A percentile compares a stretch with the other conserved stretches of the same genome.
phyloP scores from a whole-genome alignment of 2,329 filamentous ascomycete species.

The Dactylellina drechsleri region DNA sequence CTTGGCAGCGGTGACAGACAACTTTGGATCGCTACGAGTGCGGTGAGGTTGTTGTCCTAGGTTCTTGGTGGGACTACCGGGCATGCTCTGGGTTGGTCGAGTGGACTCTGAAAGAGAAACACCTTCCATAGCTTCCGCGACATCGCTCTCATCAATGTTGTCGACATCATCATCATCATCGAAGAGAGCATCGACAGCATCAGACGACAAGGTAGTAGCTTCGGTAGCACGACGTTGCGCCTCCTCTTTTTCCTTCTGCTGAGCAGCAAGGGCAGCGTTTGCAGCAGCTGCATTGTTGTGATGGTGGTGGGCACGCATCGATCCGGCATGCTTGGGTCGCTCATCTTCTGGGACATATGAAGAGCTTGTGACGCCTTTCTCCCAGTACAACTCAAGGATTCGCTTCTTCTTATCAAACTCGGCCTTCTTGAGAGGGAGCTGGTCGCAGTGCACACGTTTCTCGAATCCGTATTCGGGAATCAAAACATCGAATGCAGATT shows the following conservation, averaged over 20 bases:
- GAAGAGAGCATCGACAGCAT: constrained; percentile 94
- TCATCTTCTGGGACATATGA: constrained; percentile 97
- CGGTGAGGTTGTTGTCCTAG: constrained; percentile 79
- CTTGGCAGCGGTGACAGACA: constrained; percentile 73
- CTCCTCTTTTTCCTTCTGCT: constrained; percentile 87
- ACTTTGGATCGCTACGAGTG: constrained; percentile 92
- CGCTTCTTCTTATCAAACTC: constrained; percentile 97
- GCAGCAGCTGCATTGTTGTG: constrained; percentile 77
- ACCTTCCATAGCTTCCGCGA: constrained; percentile 90
- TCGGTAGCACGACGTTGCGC: constrained; percentile 92
- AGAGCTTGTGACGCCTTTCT: constrained; percentile 97
- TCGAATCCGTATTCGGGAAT: constrained; percentile 99
- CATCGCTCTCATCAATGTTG: constrained; percentile 72
- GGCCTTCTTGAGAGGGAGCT: constrained; percentile 97
- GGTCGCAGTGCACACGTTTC: constrained; percentile 98
- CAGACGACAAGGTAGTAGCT: constrained; percentile 90
- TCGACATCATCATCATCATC: constrained; percentile 92
- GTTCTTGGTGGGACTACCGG: constrained; percentile 85
- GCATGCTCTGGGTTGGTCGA: constrained; percentile 93
- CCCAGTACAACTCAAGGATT: constrained; percentile 96
- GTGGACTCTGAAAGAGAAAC: constrained; percentile 81
- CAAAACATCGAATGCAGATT: constrained; percentile 96
- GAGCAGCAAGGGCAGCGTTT: constrained; percentile 82
- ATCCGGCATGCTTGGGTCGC: constrained; percentile 82
- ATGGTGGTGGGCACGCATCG: constrained; percentile 78